Evolutionary conservation across 2,329 filamentous ascomycete species (phyloP), one percentile per base, ranked within the genome.

Genomic region (Pestalotiopsis sp.): DNA sequence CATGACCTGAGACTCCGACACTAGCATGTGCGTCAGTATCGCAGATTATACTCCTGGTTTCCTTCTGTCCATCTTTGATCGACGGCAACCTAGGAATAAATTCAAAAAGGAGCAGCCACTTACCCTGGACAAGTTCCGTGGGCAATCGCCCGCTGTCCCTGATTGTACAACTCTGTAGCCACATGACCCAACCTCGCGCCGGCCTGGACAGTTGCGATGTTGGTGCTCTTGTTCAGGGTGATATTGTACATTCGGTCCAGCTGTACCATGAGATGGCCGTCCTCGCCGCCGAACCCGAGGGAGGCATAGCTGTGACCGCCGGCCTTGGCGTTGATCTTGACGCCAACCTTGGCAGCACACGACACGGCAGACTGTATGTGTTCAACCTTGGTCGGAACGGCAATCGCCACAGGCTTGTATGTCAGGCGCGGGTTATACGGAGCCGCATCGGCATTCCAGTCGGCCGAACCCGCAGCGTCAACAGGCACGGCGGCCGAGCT

Each of bases 221-320:
- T 78, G 25, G 79, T 83, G 36, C 74, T 71, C 4, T 72, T 72
- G 68, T 85, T 77, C 6, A 84, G 73, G 17, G 77, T 77, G 20
- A 85, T 78, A 2, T 79, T 76, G 67, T 82, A 79, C 73, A 86
- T 81, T 36, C 79, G 75, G 70, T 83, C 77, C 25, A 86, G 77
- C 72, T 83, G 78, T 66, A 86, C 80, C 64, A 85, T 79, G 69
- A 85, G 79, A 67, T 80, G 78, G 1, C 83, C 84, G 67, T 85
- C 79, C 69, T 83, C 79, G 11, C 83, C 83, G 49, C 83, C 82
- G 7, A 82, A 79, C 65, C 81, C 82, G 70, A 80, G 81, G 12
- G 80, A 82, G 23, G 82, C 83, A 72, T 85, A 86, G 4, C 82
- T 84, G 72, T 86, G 84, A n/a, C 84, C 84, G 41, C 84, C 84